Base-by-base conservation (phyloP, 202 grass and related monocot species). In the Eragrostis tef region DNA sequence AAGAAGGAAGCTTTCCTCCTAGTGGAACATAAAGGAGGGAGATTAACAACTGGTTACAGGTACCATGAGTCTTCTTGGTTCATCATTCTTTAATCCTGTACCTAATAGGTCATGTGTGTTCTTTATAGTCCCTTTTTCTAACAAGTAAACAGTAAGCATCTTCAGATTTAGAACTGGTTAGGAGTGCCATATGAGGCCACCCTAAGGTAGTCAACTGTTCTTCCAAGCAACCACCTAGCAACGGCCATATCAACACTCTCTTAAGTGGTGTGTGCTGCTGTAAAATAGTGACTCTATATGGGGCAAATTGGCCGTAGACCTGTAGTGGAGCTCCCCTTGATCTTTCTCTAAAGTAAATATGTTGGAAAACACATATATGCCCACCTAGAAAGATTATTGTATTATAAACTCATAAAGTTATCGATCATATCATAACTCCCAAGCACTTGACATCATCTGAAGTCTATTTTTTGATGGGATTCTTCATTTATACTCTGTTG, bases 1-100 rank as follows among this genome's bases (percentile, higher is more conserved):
- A 64, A 31, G 25, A 86, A 90, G 75, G 75, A 36, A 42, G 79
- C 80, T 83, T 86, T 90, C 61, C 29, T 80, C 63, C 5, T 80
- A 90, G 88, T 90, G 84, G 84, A 90, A 80, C 80, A n/a, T 83
- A 90, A 90, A 90, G 69, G 51, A 16, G 70, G 63, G 44, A 22
- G 79, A 43, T 86, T 79, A 90, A 80, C 74, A 75, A 86, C 24
- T 81, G 62, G 53, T 77, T 87, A 77, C 54, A 67, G 29, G 31
- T 75, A 70, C 63, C 56, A 62, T 81, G 85, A 45, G 78, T 81
- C 63, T 81, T 71, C 77, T 27, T 19, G 50, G 20, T 15, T 62
- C 62, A 60, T 68, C 50, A 52, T 69, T 81, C 11, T 81, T 52
- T 61, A 81, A 41, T 68, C n/a, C 7, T 74, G 36, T 74, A 81